Evolutionary conservation across 73 alveolate genomes (phyloP), one percentile per base, ranked within the genome.

Genomic region (Paramecium biaurelia): DNA sequence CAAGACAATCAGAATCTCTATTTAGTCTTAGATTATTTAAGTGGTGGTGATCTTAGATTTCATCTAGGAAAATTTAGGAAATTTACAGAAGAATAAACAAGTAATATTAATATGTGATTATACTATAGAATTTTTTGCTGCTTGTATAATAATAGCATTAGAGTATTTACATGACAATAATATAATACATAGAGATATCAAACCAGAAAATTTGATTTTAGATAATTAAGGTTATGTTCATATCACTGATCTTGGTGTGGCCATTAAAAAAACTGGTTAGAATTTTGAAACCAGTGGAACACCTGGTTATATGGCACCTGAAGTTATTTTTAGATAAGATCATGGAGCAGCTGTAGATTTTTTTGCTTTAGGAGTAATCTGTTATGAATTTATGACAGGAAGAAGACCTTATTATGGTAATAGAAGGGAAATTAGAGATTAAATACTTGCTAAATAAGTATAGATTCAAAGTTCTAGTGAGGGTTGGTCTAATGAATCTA

Each of bases 161-260:
- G 99, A 98, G 92, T 97, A 97, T 92, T 79, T 97, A 63, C 99
- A 98, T 93, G 76, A 93, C 2, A 96, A 97, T 53, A 93, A 95
- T 24, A 95, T 98, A 15, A 94, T 98, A 26, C 99, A 98, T 85
- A 72, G 99, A 85, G 99, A 98, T 87, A 96, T 98, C 11, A 98
- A 97, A 86, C 99, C 99, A 5, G 99, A 98, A 76, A 98, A 98
- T 93, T 92, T 98, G 45, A 99, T 98, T 23, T 82, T 98, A 84
- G 99, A 97, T 76, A 56, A 85, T 28, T 70, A 93, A 28, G 99
- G 99, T n/a, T 96, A 96, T 92, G 96, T 96, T 2, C 86, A 97
- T 85, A 92, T 98, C 5, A 97, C 99, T 18, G 99, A 98, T 92
- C 92, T 98, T 76, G 99, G 99, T 24, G 97, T 98, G 21, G 99